A percentile compares a stretch with the other conserved stretches of the same genome.
phyloP scores from a whole-genome alignment of 2,329 filamentous ascomycete genomes.

The Fusarium abutilonis region DNA sequence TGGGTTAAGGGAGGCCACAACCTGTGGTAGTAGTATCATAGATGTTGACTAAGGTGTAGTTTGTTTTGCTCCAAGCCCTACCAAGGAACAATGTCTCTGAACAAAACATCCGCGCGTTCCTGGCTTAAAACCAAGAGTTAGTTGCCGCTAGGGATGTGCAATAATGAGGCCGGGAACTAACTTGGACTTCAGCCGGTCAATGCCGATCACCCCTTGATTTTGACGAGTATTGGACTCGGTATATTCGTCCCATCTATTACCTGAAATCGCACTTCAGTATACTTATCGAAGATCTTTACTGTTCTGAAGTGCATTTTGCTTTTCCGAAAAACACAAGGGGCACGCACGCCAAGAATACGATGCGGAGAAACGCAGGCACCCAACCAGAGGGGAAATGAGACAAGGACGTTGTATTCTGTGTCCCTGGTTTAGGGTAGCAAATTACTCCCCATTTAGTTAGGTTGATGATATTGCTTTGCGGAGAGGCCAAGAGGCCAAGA shows the following conservation, averaged over 20 bases:
- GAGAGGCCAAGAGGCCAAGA: neutral
- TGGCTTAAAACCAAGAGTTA: neutral
- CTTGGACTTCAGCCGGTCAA: neutral
- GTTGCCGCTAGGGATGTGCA: neutral
- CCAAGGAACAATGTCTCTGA: neutral
- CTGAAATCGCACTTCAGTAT: neutral
- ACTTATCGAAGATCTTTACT: constrained; percentile 5
- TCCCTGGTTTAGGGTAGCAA: neutral
- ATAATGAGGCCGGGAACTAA: neutral
- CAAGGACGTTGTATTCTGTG: neutral
- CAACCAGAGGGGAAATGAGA: no score
- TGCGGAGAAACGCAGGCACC: constrained; percentile 1
- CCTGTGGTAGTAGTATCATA: neutral
- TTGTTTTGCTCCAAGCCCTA: constrained; percentile 1
- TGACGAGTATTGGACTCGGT: no score
- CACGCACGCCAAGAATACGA: neutral
- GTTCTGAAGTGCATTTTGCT: neutral
- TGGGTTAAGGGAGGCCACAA: neutral
- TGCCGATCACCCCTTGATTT: constrained; percentile 6
- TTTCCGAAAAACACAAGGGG: neutral
- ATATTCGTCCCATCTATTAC: neutral
- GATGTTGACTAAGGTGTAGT: neutral
- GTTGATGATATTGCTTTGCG: neutral
- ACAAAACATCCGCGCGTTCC: constrained; percentile 11
- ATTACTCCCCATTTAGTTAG: neutral